phyloP scores from a whole-genome alignment of 805 yeast genomes.

The Blastobotrys parvus region DNA sequence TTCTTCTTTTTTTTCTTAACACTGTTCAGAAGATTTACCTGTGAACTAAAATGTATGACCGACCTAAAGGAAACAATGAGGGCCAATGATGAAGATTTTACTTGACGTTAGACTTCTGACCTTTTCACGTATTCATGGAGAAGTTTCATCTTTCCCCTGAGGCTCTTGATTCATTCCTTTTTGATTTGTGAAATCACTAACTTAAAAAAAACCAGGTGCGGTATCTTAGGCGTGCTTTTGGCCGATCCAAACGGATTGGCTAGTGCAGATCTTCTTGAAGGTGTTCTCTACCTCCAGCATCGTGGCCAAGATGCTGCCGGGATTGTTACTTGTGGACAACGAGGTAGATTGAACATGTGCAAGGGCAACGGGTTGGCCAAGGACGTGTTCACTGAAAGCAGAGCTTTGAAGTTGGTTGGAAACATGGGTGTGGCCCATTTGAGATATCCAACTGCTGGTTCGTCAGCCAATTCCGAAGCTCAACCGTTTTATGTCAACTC shows the following conservation, averaged over 20 bases:
- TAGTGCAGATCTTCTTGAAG: slow-evolving; percentile 88
- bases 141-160: slow-evolving; percentile 14
- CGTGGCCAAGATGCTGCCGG: slow-evolving; percentile 99
- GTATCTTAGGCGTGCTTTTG: slow-evolving; percentile 79
- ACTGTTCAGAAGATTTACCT: too few relatives aligned
- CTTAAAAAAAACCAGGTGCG: slow-evolving; percentile 67
- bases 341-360: slow-evolving; percentile 93
- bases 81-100: slow-evolving; percentile 13
- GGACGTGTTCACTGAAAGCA: slow-evolving; percentile 83
- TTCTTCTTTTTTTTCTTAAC: neutral
- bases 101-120: slow-evolving; percentile 23
- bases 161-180: neutral
- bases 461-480: slow-evolving; percentile 91
- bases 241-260: slow-evolving; percentile 67
- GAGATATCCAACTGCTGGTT: slow-evolving; percentile 97
- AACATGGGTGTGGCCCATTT: slow-evolving; percentile 93
- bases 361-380: slow-evolving; percentile 99
- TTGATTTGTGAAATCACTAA: neutral
- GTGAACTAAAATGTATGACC: too few relatives aligned
- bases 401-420: slow-evolving; percentile 76
- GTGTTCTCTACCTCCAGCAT: slow-evolving; percentile 87
- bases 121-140: slow-evolving; percentile 8
- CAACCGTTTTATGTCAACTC: slow-evolving; percentile 98
- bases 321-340: slow-evolving; percentile 87
- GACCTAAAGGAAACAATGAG: neutral